Evolutionary conservation across 1,139 yeast species (phyloP).

Genomic region (Candida freyschussii): DNA sequence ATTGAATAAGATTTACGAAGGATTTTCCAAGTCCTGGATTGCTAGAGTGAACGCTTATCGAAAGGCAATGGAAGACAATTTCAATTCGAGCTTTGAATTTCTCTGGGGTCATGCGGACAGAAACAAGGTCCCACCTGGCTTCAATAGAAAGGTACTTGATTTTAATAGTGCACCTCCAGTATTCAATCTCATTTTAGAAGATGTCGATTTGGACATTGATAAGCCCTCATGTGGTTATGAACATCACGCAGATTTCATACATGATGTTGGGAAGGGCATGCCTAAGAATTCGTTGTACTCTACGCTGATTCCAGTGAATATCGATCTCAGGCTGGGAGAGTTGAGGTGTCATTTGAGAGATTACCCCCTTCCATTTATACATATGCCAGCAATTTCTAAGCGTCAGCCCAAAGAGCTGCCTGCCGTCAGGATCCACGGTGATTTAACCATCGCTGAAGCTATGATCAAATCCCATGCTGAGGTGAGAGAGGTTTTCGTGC

Average conservation of each 20-base stretch:
- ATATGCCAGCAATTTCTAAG: constrained; percentile 36
- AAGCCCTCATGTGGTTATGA: constrained; percentile 53
- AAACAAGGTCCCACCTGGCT: constrained; percentile 39
- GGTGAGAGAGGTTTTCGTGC: constrained; percentile 57
- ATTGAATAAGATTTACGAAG: constrained; percentile 32
- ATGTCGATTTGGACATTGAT: constrained; percentile 48
- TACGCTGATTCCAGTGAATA: constrained; percentile 57
- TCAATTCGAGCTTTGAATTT: constrained; percentile 47
- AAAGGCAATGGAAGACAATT: constrained; percentile 38
- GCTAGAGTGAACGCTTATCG: constrained; percentile 48
- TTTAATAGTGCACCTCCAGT: constrained; percentile 62
- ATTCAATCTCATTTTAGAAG: constrained; percentile 50
- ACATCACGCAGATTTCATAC: constrained; percentile 54
- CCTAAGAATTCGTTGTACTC: constrained; percentile 70
- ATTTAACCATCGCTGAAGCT: constrained; percentile 54
- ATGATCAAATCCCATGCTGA: constrained; percentile 40
- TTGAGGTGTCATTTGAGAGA: constrained; percentile 61
- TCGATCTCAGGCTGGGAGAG: constrained; percentile 42
- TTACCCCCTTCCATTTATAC: constrained; percentile 52
- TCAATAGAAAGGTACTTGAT: constrained; percentile 53
- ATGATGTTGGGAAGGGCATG: constrained; percentile 76
- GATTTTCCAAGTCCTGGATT: constrained; percentile 73
- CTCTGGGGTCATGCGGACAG: constrained; percentile 44
- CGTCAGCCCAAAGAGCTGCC: constrained; percentile 30
- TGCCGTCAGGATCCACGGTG: constrained; percentile 39